Conservation (phyloP, 495 filamentous ascomycete species). For the Lophiotrema nucula region DNA sequence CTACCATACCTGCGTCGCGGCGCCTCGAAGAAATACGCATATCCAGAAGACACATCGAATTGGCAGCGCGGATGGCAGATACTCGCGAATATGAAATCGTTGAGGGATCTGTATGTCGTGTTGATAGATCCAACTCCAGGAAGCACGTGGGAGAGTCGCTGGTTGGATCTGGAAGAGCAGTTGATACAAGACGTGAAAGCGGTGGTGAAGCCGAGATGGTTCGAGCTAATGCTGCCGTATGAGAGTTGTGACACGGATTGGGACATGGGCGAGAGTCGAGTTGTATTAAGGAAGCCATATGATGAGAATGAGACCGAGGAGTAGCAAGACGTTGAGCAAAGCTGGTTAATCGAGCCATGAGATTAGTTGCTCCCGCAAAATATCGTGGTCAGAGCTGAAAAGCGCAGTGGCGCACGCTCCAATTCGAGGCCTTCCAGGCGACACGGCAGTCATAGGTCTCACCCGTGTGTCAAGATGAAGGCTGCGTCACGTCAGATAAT, state of each 20-base stretch:
- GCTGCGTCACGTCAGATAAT: too few relatives aligned
- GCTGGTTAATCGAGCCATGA: too few relatives aligned
- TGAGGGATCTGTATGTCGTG: constrained; percentile 25
- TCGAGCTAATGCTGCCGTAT: constrained; percentile 31
- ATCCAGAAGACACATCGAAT: constrained; percentile 30
- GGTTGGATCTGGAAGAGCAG: constrained; percentile 14
- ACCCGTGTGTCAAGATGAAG: too few relatives aligned
- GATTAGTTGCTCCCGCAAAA: too few relatives aligned
- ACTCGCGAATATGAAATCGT: constrained; percentile 12
- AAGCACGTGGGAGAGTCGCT: constrained; percentile 19
- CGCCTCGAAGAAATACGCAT: constrained; percentile 6
- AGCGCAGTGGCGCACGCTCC: too few relatives aligned
- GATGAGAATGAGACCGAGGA: constrained; percentile 3
- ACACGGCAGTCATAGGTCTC: too few relatives aligned
- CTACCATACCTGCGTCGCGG: constrained; percentile 23
- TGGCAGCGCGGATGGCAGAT: constrained; percentile 25
- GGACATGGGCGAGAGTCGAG: constrained; percentile 20
- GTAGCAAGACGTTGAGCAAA: too few relatives aligned
- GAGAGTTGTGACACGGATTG: constrained; percentile 2
- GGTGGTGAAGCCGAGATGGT: constrained; percentile 16
- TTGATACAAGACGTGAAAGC: constrained; percentile 21
- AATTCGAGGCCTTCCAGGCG: too few relatives aligned
- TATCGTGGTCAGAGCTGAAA: too few relatives aligned
- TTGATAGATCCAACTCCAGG: constrained; percentile 17
- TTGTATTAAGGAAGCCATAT: constrained; percentile 16